Evolutionary conservation across 345 rosid genomes (phyloP), one percentile per base, ranked within the genome.

Genomic region (Rubroshorea leprosula): DNA sequence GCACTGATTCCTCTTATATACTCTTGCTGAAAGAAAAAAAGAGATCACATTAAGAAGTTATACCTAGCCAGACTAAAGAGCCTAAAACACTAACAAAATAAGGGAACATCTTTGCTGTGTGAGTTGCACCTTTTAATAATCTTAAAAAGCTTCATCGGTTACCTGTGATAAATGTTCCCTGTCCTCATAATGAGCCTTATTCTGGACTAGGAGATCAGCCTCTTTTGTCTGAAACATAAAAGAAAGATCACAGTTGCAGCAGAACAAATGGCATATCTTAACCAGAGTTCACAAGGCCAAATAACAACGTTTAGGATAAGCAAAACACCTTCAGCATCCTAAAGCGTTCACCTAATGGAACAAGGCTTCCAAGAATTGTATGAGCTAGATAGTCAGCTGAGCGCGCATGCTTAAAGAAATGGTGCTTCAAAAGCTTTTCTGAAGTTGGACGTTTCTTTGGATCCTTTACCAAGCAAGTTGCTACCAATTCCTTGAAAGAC

Each of bases 401-500:
- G 18, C 85, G 90, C 49, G 99, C 94, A 24, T 82, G 83, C 65
- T 87, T 93, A 69, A 93, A 93, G 55, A 93, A 93, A 55, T 72
- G 83, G 71, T 93, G 99, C 73, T 89, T 89, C 78, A 83, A 65
- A 58, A 93, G 89, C 78, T 87, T 93, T 73, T 93, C 96, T n/a
- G 96, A 77, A 26, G 94, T 67, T 41, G 99, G 99, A 57, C 96
- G 97, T 72, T 93, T 93, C 80, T 87, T 93, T 27, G 97, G 99
- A 81, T 93, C 99, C 83, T 93, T 93, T 67, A 86, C 99, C 59
- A 93, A 75, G 85, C 99, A 93, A 55, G 96, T 77, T 68, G 85
- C 89, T 51, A 89, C 99, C 86, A 93, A 20, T 71, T 93, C 97
- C 77, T 82, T 93, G 74, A 93, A 93, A 72, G 96, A 86, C 99